Evolutionary conservation across 164 flowering plant genomes (phyloP), one percentile per base, ranked within the genome.

Genomic region (Chimonanthus salicifolius): DNA sequence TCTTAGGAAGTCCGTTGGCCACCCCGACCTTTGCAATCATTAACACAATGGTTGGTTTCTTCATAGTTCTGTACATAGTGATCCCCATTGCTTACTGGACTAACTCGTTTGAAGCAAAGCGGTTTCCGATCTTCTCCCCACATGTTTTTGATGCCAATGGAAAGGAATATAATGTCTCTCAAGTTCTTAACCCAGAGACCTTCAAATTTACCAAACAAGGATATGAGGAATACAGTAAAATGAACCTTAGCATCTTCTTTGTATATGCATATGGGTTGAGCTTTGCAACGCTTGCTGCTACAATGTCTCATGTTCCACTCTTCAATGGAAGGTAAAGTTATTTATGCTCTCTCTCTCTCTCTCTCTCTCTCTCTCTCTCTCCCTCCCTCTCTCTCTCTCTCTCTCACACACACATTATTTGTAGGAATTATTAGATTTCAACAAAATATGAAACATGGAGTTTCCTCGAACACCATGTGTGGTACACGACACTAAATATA

Each of bases 241-340:
- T 88, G 50, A 45, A 89, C 54, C 78, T 89, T 7, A 87, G 91
- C 70, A 72, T 82, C 63, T 71, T 83, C 54, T 89, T 86, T 49
- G 83, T 72, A 0, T 77, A 64, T 64, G 9, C 77, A 13, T 85
- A 85, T 47, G 94, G 92, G 1, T 60, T 87, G 0, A 77, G 88
- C 77, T 89, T 91, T 63, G 94, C 89, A 0, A 79, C 80, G 3
- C 47, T 86, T 46, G 74, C 88, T 5, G 90, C 92, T 3, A 85
- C 89, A 4, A 4, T 87, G 1, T 74, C 88, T 1, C 93, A 90
- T 78, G 89, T 89, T 20, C 85, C 81, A 0, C 86, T 91, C 76
- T 91, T 88, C 80, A 82, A 89, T 74, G 79, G 79, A 43, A 74
- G 69, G 82, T 80, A 64, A 62, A 50, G 7, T 51, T 45, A 46